A percentile compares a stretch with the other conserved stretches of the same genome.
Evolutionary conservation across 2,329 filamentous ascomycete genomes (phyloP).

Genomic region (Neofusicoccum parvum): DNA sequence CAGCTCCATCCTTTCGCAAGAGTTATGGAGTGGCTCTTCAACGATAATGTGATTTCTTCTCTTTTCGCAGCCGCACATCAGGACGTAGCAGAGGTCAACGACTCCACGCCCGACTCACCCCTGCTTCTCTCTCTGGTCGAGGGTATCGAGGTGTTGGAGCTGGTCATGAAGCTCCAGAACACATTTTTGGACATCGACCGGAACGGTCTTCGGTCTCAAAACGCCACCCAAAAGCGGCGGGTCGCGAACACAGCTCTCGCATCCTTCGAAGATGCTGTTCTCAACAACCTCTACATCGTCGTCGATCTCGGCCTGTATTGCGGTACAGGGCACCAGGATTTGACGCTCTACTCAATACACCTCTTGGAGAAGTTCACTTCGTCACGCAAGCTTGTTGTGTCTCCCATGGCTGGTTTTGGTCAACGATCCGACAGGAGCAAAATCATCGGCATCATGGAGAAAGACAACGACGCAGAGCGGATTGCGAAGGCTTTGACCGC

Average conservation of each 20-base stretch:
- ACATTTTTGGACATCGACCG: slow-evolving; percentile 80
- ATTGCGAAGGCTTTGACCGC: slow-evolving; percentile 73
- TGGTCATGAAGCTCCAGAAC: slow-evolving; percentile 81
- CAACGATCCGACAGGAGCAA: slow-evolving; percentile 73
- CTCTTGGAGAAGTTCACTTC: slow-evolving; percentile 84
- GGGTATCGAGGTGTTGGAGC: slow-evolving; percentile 80
- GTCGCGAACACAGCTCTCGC: slow-evolving; percentile 76
- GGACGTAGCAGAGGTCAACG: slow-evolving; percentile 70
- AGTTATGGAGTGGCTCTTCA: slow-evolving; percentile 98
- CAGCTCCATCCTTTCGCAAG: slow-evolving; percentile 88
- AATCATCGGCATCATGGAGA: slow-evolving; percentile 84
- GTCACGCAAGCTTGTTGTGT: slow-evolving; percentile 76
- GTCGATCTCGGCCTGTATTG: slow-evolving; percentile 85
- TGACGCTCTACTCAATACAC: slow-evolving; percentile 78
- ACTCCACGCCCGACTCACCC: slow-evolving; percentile 74
- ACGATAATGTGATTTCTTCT: slow-evolving; percentile 79
- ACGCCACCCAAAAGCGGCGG: slow-evolving; percentile 59
- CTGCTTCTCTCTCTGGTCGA: slow-evolving; percentile 76
- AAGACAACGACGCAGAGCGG: slow-evolving; percentile 76
- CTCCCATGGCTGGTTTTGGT: slow-evolving; percentile 63
- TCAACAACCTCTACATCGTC: slow-evolving; percentile 77
- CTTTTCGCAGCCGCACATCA: slow-evolving; percentile 81
- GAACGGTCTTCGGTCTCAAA: slow-evolving; percentile 44
- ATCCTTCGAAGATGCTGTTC: slow-evolving; percentile 90
- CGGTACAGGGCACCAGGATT: slow-evolving; percentile 76